Percentiles rank a stretch among this genome's conserved stretches.
Conservation (phyloP, 2,329 filamentous ascomycete genomes). For the Diaporthe vexans region DNA sequence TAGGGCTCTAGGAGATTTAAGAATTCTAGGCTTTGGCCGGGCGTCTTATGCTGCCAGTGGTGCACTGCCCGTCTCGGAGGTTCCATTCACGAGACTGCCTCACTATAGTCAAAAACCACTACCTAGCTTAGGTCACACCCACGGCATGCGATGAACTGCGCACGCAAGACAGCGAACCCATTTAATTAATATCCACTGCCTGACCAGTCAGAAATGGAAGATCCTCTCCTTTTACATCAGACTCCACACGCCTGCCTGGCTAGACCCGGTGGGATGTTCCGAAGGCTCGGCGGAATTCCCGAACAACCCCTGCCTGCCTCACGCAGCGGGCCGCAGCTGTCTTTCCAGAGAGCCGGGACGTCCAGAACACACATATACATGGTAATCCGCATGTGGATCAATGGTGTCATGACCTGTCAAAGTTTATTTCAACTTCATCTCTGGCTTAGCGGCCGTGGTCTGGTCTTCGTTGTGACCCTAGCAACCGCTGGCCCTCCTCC, state of each 20-base stretch:
- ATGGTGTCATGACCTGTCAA: not conserved
- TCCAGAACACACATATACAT: not conserved
- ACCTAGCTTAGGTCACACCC: not conserved
- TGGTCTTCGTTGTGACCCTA: not conserved
- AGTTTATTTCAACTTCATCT: slow-evolving; percentile 13
- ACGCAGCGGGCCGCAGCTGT: not conserved
- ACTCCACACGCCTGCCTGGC: not conserved
- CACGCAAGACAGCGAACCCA: not conserved
- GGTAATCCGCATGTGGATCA: not conserved
- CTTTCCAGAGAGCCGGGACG: slow-evolving; percentile 14
- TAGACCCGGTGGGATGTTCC: not conserved
- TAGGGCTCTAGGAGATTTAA: too few species aligned
- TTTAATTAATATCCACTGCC: not conserved
- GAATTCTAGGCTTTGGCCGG: too few species aligned
- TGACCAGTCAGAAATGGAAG: not conserved
- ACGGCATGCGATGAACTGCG: not conserved
- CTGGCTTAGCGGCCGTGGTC: not conserved
- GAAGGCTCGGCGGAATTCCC: slow-evolving; percentile 11
- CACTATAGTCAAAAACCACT: not conserved
- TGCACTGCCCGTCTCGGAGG: too few species aligned
- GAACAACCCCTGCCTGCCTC: slow-evolving; percentile 13
- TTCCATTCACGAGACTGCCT: not conserved
- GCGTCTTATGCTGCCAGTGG: too few species aligned
- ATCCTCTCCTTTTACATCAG: not conserved
- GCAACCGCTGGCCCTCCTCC: not conserved